Evolutionary conservation across 176 grass and related monocot genomes (phyloP), one percentile per base, ranked within the genome.

Genomic region (Calamus simplicifolius): DNA sequence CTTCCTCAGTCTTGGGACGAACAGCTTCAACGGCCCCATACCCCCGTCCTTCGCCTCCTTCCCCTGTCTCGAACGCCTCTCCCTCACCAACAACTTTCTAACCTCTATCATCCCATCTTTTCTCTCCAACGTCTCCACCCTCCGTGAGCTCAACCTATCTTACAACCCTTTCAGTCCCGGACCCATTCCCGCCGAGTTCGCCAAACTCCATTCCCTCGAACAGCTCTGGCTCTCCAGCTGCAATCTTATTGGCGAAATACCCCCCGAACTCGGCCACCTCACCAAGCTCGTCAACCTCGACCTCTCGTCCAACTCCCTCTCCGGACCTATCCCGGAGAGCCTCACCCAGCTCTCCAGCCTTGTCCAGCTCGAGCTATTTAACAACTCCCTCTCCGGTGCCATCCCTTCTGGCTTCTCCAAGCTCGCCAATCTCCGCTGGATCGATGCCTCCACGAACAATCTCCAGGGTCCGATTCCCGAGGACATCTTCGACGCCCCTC

Each of bases 1-100:
- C 1, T 73, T 70, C 67, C 74, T 96, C 56, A 65, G 66, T 61
- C 72, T 96, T 38, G 48, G 59, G 6, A 16, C 13, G 29, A 96
- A 96, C 73, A 96, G 85, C 61, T 90, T 96, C 86, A 88, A 86
- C 16, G 92, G 86, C 0, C 16, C 71, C 1, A 90, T 96, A 50
- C 86, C 92, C 18, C 19, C 17, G 1, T 87, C 91, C 15, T 96
- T 90, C 19, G 80, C 56, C 6, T 31, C 43, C 5, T 96, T 90
- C 77, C 25, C 3, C 1, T 81, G 58, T 61, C 66, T 96, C 17
- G 4, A 85, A 64, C 66, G 60, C 18, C 86, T 96, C 23, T 76
- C 77, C 0, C 66, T 96, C 23, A 80, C 90, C 4, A 26, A 51
- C 77, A 96, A 96, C 67, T 75, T 96, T 16, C 83, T 96, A n/a